Evolutionary conservation across 1,284 basidiomycete species (phyloP), one percentile per base, ranked within the genome.

Genomic region (Clitocybe nebularis): DNA sequence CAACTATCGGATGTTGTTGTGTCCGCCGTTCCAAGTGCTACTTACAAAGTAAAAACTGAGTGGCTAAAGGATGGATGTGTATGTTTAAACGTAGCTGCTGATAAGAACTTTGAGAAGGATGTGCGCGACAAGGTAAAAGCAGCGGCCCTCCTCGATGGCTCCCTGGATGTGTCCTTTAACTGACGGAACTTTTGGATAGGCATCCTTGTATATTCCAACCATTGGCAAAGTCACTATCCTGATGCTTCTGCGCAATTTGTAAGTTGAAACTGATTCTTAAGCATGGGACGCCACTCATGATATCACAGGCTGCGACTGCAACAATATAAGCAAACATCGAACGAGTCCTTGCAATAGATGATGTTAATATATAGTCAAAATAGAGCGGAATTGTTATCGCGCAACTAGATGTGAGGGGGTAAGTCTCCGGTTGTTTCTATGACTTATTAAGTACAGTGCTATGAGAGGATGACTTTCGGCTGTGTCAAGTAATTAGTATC

Each of bases 181-280:
- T 20, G 10, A 3, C 32, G 4, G 17, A 7, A 21, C 29, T 38
- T n/a, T n/a, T n/a, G n/a, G 43, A 21, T 51, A 93, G 90, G 91
- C 91, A 8, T 91, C 91, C 3, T 72, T 97, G 52, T 95, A 95
- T 62, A 75, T 95, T 48, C 93, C 94, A 10, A 86, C 91, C 3
- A 92, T 99, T 20, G 95, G 95, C 29, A 96, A 96, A 69, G 90
- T 95, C 48, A 99, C 95, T 1, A 96, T 97, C 52, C 75, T 93
- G 57, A 96, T 99, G 92, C 76, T 99, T 23, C 79, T 98, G 61
- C 79, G 95, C 43, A 99, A 98, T 64, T 62, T 99, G 84, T 89
- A 57, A 60, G 86, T 68, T 7, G 36, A 41, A 29, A 14, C 32
- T 37, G n/a, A 21, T 43, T 39, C 17, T 20, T 10, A 42, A 8